Evolutionary conservation across 2,329 filamentous ascomycete genomes (phyloP).

Genomic region (Fonsecaea pugnacius): DNA sequence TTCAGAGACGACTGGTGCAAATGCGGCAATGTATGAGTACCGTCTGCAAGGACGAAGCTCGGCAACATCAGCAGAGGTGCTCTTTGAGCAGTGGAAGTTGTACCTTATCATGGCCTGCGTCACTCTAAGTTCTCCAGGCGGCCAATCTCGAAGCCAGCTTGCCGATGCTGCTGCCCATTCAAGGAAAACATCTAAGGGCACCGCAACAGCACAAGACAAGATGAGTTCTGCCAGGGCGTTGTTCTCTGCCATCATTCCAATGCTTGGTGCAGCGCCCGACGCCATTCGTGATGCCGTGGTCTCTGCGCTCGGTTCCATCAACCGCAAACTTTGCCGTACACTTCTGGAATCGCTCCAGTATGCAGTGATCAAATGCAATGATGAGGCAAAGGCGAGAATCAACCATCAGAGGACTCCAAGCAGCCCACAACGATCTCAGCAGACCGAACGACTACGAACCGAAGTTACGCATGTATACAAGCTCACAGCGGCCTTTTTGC

Average conservation of each 20-base stretch:
- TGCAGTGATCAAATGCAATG: slow-evolving; percentile 81
- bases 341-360: slow-evolving; percentile 87
- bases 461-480: slow-evolving; percentile 97
- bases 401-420: slow-evolving; percentile 82
- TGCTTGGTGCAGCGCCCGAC: slow-evolving; percentile 77
- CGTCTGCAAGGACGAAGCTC: slow-evolving; percentile 59
- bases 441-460: slow-evolving; percentile 83
- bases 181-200: slow-evolving; percentile 74
- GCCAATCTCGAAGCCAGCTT: slow-evolving; percentile 62
- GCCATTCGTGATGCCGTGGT: slow-evolving; percentile 90
- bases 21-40: slow-evolving; percentile 46
- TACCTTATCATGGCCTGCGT: slow-evolving; percentile 98
- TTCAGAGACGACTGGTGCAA: slow-evolving; percentile 66
- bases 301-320: slow-evolving; percentile 89
- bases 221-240: slow-evolving; percentile 86
- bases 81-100: slow-evolving; percentile 97
- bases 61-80: slow-evolving; percentile 75
- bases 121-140: slow-evolving; percentile 82
- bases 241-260: slow-evolving; percentile 88
- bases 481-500: slow-evolving; percentile 86
- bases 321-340: slow-evolving; percentile 88
- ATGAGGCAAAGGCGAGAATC: slow-evolving; percentile 82
- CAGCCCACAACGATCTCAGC: slow-evolving; percentile 77
- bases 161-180: slow-evolving; percentile 74
- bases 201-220: slow-evolving; percentile 62